Conservation (phyloP, 2,329 filamentous ascomycete species). For the Akanthomyces uredinophilus region DNA sequence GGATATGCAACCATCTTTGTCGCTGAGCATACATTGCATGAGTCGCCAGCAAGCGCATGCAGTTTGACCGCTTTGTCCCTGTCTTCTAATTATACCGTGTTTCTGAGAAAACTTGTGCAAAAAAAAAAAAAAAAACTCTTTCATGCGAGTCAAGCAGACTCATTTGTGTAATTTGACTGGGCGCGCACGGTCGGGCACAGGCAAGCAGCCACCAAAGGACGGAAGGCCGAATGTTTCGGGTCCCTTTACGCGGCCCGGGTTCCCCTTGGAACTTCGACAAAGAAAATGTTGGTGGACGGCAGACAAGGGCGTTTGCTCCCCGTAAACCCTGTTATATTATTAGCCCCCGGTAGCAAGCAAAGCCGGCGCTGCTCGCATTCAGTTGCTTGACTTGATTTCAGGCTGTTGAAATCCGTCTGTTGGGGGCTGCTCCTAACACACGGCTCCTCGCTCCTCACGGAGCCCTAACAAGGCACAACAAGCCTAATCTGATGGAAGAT, state of each 20-base stretch:
- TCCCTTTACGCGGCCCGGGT: background rate
- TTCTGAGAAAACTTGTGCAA: background rate
- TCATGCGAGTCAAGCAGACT: background rate
- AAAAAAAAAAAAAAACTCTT: too few relatives aligned
- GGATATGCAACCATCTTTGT: background rate
- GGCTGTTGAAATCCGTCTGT: background rate
- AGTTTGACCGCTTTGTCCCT: conserved; percentile 5
- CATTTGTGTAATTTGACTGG: background rate
- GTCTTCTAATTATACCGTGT: background rate
- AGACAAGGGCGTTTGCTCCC: conserved; percentile 6
- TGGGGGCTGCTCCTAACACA: background rate
- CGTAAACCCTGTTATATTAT: background rate
- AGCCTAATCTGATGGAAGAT: background rate
- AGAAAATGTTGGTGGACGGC: background rate
- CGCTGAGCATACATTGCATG: background rate
- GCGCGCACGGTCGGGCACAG: conserved; percentile 9
- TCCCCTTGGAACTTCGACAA: background rate
- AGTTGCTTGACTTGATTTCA: background rate
- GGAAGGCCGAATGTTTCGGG: conserved; percentile 1
- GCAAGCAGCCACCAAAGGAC: background rate
- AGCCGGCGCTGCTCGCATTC: background rate
- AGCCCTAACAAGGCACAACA: background rate
- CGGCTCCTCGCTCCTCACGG: background rate
- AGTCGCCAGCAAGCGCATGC: background rate
- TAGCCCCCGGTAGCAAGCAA: background rate